A percentile compares a stretch with the other conserved stretches of the same genome.
Evolutionary conservation across 192 early-diverging fungal genomes (phyloP).

Genomic region (Chytriomyces sp.): DNA sequence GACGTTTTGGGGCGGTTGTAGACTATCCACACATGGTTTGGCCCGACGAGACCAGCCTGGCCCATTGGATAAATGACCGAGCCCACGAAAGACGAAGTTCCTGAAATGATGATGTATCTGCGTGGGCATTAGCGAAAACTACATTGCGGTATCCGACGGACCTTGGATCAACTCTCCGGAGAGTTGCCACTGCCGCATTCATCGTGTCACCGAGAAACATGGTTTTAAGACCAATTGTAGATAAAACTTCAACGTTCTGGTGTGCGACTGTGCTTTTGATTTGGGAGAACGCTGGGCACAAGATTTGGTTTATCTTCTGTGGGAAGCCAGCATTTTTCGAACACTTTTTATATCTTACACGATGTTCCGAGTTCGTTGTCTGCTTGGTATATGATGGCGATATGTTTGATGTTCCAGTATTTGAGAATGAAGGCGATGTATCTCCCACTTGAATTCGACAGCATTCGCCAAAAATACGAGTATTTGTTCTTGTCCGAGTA

Average conservation of each 20-base stretch:
- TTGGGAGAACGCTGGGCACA: too few relatives aligned
- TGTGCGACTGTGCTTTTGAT: too few relatives aligned
- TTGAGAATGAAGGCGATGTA: not conserved
- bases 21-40: not conserved
- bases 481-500: not conserved
- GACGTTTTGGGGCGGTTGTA: not conserved
- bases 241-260: too few relatives aligned
- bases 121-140: not conserved
- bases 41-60: not conserved
- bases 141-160: too few relatives aligned
- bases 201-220: too few relatives aligned
- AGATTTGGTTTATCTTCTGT: too few relatives aligned
- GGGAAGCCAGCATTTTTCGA: too few relatives aligned
- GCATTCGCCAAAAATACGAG: slow-evolving; percentile 9
- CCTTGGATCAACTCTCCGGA: too few relatives aligned
- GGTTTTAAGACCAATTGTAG: too few relatives aligned
- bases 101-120: slow-evolving; percentile 7
- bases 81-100: not conserved
- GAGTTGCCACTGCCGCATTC: too few relatives aligned
- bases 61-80: not conserved
- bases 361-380: slow-evolving; percentile 11
- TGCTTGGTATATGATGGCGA: slow-evolving; percentile 13
- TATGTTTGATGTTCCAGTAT: slow-evolving; percentile 4
- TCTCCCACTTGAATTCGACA: not conserved
- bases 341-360: not conserved